A percentile compares a stretch with the other conserved stretches of the same genome.
Evolutionary conservation across 1,284 basidiomycete genomes (phyloP).

Genomic region (Volvariella volvacea): DNA sequence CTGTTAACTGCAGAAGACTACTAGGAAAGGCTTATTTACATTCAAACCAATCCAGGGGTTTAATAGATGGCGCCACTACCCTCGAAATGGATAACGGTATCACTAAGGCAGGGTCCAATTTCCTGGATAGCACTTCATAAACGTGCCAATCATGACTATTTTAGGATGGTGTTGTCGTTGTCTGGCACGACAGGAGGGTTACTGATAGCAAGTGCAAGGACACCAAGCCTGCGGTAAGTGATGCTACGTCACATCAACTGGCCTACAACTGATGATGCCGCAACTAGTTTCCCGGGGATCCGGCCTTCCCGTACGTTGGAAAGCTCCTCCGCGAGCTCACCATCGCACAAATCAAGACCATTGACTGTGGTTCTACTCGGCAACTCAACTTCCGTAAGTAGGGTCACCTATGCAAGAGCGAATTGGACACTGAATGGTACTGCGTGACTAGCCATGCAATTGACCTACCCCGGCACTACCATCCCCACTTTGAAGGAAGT

Average conservation of each 20-base stretch:
- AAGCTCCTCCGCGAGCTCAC: conserved; percentile 74
- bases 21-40: neutral
- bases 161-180: conserved; percentile 67
- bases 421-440: too few species aligned
- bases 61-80: conserved; percentile 69
- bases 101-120: conserved; percentile 42
- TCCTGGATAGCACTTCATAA: conserved; percentile 1
- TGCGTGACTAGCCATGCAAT: conserved; percentile 43
- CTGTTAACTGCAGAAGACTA: conserved; percentile 1
- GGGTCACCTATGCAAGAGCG: too few species aligned
- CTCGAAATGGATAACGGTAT: conserved; percentile 76
- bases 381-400: conserved; percentile 54
- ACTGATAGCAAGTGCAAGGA: conserved; percentile 57
- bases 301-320: conserved; percentile 64
- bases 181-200: conserved; percentile 76
- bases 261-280: neutral
- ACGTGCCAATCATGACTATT: conserved; percentile 11
- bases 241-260: neutral
- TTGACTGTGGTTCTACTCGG: conserved; percentile 73
- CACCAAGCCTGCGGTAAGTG: conserved; percentile 51
- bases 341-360: conserved; percentile 66
- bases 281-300: conserved; percentile 43
- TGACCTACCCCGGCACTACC: conserved; percentile 58
- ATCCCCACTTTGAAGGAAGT: conserved; percentile 70
- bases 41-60: conserved; percentile 36